Percentiles rank a stretch among this genome's conserved stretches.
phyloP scores from a whole-genome alignment of 208 protist species.

The Acanthamoeba culbertsoni region DNA sequence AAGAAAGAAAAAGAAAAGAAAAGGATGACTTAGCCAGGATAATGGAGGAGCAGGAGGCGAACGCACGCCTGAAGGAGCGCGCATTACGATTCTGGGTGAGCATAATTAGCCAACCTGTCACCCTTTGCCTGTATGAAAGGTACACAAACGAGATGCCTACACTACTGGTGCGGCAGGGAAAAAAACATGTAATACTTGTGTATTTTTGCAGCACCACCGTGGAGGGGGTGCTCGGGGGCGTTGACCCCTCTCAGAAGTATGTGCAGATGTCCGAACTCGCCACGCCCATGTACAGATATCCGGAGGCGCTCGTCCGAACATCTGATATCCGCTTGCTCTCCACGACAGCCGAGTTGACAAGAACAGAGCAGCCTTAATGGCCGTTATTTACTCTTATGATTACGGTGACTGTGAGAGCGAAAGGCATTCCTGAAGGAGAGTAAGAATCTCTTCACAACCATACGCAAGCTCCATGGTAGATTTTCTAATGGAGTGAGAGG shows the following conservation, averaged over 20 bases:
- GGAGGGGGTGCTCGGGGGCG: neutral
- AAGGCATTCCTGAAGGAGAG: no score
- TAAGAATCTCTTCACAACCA: no score
- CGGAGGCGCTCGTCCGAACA: neutral
- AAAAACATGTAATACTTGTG: neutral
- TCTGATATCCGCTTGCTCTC: neutral
- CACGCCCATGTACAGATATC: conserved; percentile 16
- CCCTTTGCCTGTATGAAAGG: neutral
- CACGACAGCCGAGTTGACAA: neutral
- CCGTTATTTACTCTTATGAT: no score
- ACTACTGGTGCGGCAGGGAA: no score
- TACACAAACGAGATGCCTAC: neutral
- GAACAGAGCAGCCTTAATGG: no score
- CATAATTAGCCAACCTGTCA: neutral
- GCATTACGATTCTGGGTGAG: neutral
- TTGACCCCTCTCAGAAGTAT: neutral
- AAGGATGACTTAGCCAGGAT: neutral
- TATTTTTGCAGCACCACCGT: neutral
- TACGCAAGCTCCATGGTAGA: no score
- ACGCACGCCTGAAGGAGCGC: neutral
- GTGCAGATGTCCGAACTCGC: neutral
- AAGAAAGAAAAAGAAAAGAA: conserved; percentile 19
- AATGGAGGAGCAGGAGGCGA: neutral
- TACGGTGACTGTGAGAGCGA: no score
- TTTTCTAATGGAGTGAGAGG: no score